Base-by-base conservation (phyloP, 192 early-diverging fungal genomes). In the Pilaira anomala region DNA sequence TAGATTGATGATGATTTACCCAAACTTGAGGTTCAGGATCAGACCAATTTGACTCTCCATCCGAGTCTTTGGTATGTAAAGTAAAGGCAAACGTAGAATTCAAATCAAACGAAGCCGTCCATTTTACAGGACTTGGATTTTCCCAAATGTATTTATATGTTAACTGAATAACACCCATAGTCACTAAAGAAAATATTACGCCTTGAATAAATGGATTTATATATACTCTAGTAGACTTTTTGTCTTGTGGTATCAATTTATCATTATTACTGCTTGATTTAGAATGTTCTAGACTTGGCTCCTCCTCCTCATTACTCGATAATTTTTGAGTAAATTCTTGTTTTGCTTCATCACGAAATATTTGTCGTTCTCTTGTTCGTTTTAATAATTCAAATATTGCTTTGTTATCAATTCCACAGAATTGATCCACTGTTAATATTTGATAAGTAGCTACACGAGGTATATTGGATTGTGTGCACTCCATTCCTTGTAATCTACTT, bases 381-480 rank as follows among this genome's bases (percentile, higher is more conserved):
- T 54, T 61, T 50, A 68, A 42, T 40, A 61, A 29, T 26, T 62
- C 51, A 24, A 48, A 62, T 5, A 68, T 53, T 6, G 52, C 60
- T 7, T 33, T 45, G 19, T 62, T 60, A 7, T 61, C 49, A 11
- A 68, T 44, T 4, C 19, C 29, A 19, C 21, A 19, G 50, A 68
- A 48, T 25, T 68, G 66, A 11, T 62, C 60, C 1, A 68, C 33
- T 2, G 60, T 55, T n/a, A 68, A 18, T 14, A 68, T 62, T 41
- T 68, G 60, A 51, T 54, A 68, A 2, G 60, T 59, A 4, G 40
- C 60, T 33, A 59, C 48, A n/a, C 41, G 33, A 21, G 48, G 49
- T 7, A 57, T 26, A 21, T 51, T 57, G 7, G 63, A 65, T 19
- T 40, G 25, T 1, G 55, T 48, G 28, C 50, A 24, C n/a, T 60